Evolutionary conservation across 2,329 filamentous ascomycete genomes (phyloP), one percentile per base, ranked within the genome.

Genomic region (Dothideomycetes sp.): DNA sequence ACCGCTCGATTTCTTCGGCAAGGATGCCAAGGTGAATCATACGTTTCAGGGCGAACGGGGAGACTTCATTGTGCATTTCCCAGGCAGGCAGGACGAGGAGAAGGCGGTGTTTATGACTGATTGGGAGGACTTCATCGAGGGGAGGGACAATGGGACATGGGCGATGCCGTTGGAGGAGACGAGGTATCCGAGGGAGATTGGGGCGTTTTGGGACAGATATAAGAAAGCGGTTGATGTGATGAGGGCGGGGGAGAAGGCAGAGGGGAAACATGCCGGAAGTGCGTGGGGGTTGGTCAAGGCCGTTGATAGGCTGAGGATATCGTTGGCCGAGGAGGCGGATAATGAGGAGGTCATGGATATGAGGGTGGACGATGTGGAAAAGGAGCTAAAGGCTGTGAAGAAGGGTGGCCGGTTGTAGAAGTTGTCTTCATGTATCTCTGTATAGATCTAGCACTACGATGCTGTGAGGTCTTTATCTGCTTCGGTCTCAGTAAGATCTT

Each of bases 1-100:
- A 3, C 69, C 68, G 33, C 62, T 63, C 1, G 34, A 37, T 0
- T 52, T 68, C 3, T 69, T 64, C 2, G 36, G 31, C 15, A n/a
- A n/a, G n/a, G n/a, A n/a, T n/a, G 36, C 30, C n/a, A 12, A 17
- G 1, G 14, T 4, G 10, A 15, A 27, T 4, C 34, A 38, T 18
- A 41, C 12, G 4, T 44, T 36, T 27, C 37, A 42, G 11, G 43
- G 37, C 16, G 15, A 34, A 15, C 29, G 19, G 32, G 44, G 43
- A 17, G 42, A 44, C 24, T 37, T 49, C 5, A 37, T 48, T 7
- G 37, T 45, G 3, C 44, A 43, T 18, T 47, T 51, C 24, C 49
- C 48, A 5, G 34, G 37, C 4, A 19, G 49, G 8, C 39, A 43
- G 15, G 45, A 41, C 14, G 38, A 36, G 2, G 41, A 49, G 15